Evolutionary conservation across 768 basidiomycete genomes (phyloP).

Genomic region (Leucosporidium creatinivorum): DNA sequence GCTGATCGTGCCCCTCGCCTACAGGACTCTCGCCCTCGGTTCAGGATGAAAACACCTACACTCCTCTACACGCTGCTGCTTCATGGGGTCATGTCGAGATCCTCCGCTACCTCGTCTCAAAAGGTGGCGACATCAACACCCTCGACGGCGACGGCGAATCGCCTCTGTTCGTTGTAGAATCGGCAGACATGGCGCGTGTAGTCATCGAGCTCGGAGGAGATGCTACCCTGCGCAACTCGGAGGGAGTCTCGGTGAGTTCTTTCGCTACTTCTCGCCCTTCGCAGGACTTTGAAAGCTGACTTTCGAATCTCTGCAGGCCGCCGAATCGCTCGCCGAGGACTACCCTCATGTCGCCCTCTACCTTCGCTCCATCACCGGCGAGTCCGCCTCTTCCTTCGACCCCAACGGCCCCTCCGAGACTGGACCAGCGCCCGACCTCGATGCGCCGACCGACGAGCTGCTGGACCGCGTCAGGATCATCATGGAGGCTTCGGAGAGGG

Average conservation of each 20-base stretch:
- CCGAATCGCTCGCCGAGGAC: conserved; percentile 36
- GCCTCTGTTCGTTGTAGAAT: conserved; percentile 45
- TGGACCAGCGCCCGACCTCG: conserved; percentile 6
- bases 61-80: conserved; percentile 45
- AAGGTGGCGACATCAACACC: conserved; percentile 45
- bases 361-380: conserved; percentile 35
- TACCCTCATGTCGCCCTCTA: conserved; percentile 36
- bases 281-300: not conserved
- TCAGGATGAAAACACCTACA: conserved; percentile 13
- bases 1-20: not conserved
- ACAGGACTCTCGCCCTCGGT: conserved; percentile 2
- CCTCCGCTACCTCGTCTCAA: conserved; percentile 42
- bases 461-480: conserved; percentile 40
- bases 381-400: conserved; percentile 4
- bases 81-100: conserved; percentile 45
- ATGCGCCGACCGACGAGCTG: conserved; percentile 37
- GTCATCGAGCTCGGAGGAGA: conserved; percentile 45
- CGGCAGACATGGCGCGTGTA: conserved; percentile 40
- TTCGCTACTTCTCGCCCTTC: not conserved
- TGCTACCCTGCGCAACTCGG: conserved; percentile 37
- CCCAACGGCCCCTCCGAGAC: conserved; percentile 21
- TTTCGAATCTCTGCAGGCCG: conserved; percentile 21
- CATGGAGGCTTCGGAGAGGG: conserved; percentile 40
- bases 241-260: conserved; percentile 43
- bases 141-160: conserved; percentile 47